A percentile compares a stretch with the other conserved stretches of the same genome.
phyloP scores from a whole-genome alignment of 1,139 yeast genomes.

The Pichia sp. region DNA sequence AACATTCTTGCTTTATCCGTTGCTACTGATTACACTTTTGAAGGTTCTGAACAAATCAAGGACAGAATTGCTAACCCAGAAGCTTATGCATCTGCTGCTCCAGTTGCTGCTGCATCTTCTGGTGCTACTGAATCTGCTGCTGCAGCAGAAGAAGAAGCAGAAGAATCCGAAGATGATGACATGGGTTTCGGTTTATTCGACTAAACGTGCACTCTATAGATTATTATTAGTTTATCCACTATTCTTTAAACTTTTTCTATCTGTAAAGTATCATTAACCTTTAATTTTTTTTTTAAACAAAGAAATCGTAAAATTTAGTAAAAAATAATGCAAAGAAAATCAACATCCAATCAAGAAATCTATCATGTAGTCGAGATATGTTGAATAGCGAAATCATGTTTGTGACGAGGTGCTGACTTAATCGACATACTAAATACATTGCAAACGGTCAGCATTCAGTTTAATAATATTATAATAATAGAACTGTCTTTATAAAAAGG shows the following conservation, averaged over 20 bases:
- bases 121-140: constrained; percentile 51
- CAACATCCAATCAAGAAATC: not conserved
- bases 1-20: constrained; percentile 95
- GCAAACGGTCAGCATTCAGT: too few species aligned
- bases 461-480: too few species aligned
- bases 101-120: constrained; percentile 69
- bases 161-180: constrained; percentile 67
- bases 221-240: not conserved
- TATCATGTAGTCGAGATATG: not conserved
- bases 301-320: not conserved
- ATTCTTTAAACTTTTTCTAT: constrained; percentile 1
- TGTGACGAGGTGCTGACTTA: not conserved
- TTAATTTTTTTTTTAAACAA: not conserved
- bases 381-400: not conserved
- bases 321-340: too few species aligned
- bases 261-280: not conserved
- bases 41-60: constrained; percentile 98
- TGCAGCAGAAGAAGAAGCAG: constrained; percentile 75
- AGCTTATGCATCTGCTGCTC: constrained; percentile 97
- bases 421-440: too few species aligned
- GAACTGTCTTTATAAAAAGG: too few species aligned
- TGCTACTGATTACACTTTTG: constrained; percentile 98
- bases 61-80: constrained; percentile 99
- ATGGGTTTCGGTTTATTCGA: constrained; percentile 99
- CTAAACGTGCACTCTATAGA: constrained; percentile 40